Conservation (phyloP, 1,139 yeast species). For the Scheffersomyces cryptocercus region DNA sequence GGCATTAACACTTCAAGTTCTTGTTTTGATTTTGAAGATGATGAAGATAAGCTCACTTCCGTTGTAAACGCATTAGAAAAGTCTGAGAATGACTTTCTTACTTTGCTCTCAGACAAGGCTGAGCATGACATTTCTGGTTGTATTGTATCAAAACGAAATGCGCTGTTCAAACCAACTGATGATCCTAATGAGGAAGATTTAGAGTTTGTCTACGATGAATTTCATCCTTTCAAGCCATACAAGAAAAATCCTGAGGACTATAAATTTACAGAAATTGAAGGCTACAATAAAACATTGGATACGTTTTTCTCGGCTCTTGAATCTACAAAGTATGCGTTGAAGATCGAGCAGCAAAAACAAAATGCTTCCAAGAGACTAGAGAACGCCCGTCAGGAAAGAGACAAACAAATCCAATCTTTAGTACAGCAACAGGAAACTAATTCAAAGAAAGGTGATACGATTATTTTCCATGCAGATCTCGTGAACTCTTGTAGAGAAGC, state of each 20-base stretch:
- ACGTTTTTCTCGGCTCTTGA: constrained; percentile 82
- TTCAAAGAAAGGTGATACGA: constrained; percentile 68
- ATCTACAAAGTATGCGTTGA: constrained; percentile 71
- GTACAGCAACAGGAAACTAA: constrained; percentile 65
- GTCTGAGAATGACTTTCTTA: constrained; percentile 44
- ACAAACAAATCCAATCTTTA: constrained; percentile 67
- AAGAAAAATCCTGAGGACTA: constrained; percentile 34
- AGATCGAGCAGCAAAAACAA: constrained; percentile 74
- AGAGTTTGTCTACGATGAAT: constrained; percentile 70
- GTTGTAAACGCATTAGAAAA: constrained; percentile 49
- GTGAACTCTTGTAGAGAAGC: constrained; percentile 74
- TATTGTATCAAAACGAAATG: constrained; percentile 65
- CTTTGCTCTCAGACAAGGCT: constrained; percentile 19
- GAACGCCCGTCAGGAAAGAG: constrained; percentile 73
- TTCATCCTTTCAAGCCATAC: constrained; percentile 78
- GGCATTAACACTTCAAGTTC: constrained; percentile 48
- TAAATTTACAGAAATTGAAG: constrained; percentile 42
- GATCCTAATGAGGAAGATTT: constrained; percentile 34
- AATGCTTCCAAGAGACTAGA: constrained; percentile 74
- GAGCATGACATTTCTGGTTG: constrained; percentile 51
- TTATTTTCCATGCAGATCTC: constrained; percentile 66
- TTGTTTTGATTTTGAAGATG: constrained; percentile 35
- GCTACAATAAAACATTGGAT: constrained; percentile 83
- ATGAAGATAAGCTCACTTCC: constrained; percentile 16
- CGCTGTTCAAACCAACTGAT: constrained; percentile 40